phyloP scores from a whole-genome alignment of 164 flowering plant genomes.

The Magnolia sinica region DNA sequence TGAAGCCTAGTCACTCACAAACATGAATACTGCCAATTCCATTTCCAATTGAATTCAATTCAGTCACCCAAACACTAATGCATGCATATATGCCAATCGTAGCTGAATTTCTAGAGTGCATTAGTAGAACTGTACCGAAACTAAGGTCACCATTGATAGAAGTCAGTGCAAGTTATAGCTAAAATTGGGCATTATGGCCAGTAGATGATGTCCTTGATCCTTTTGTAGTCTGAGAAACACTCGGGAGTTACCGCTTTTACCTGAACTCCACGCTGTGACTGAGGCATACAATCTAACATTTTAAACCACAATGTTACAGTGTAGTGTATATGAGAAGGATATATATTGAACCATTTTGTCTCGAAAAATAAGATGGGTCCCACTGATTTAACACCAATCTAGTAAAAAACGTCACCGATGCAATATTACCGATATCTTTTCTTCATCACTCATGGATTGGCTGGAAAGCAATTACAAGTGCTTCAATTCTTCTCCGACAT shows the following conservation, averaged over 20 bases:
- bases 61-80: too few species aligned
- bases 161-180: too few species aligned
- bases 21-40: too few species aligned
- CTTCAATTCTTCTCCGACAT: neutral
- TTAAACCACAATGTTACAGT: neutral
- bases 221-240: neutral
- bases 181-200: too few species aligned
- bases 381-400: neutral
- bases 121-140: too few species aligned
- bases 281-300: neutral
- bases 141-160: too few species aligned
- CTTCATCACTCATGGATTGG: neutral
- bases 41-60: too few species aligned
- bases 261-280: too few species aligned
- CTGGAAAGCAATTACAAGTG: neutral
- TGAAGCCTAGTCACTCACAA: too few species aligned
- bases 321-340: neutral
- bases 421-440: neutral
- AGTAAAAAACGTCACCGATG: neutral
- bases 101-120: too few species aligned
- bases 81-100: too few species aligned
- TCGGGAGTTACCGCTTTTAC: neutral
- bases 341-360: neutral
- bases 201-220: too few species aligned
- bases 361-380: neutral